Evolutionary conservation across 1,284 basidiomycete species (phyloP).

Genomic region (Pholiota adiposa): DNA sequence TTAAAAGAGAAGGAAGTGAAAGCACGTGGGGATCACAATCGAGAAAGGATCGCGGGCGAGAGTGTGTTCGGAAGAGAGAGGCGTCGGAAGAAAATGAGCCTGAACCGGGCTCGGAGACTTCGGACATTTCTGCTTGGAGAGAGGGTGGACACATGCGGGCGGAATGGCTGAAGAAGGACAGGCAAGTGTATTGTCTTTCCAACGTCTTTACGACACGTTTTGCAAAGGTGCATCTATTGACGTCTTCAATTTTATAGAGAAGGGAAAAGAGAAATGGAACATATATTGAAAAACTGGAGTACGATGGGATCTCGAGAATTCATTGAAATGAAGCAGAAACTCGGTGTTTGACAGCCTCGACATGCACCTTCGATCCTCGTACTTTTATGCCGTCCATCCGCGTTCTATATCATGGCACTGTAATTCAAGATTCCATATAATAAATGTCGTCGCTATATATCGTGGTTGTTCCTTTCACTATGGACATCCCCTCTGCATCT

Average conservation of each 20-base stretch:
- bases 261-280: constrained; percentile 54
- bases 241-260: constrained; percentile 37
- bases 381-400: constrained; percentile 1
- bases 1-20: constrained; percentile 45
- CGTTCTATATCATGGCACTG: neutral
- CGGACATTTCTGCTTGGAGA: constrained; percentile 48
- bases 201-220: constrained; percentile 9
- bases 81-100: constrained; percentile 40
- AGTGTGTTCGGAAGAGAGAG: constrained; percentile 37
- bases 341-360: constrained; percentile 47
- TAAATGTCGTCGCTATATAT: constrained; percentile 11
- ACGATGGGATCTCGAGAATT: constrained; percentile 51
- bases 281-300: constrained; percentile 48
- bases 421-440: neutral
- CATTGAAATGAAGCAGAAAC: constrained; percentile 49
- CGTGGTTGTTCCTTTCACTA: neutral
- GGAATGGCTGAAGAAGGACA: constrained; percentile 58
- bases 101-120: constrained; percentile 30
- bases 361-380: constrained; percentile 6
- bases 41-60: constrained; percentile 30
- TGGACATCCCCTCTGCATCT: neutral
- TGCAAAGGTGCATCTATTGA: constrained; percentile 13
- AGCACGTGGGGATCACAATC: constrained; percentile 34
- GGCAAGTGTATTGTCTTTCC: constrained; percentile 36
- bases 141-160: constrained; percentile 47